Evolutionary conservation across 345 rosid genomes (phyloP), one percentile per base, ranked within the genome.

Genomic region (Raphanus raphanistrum): DNA sequence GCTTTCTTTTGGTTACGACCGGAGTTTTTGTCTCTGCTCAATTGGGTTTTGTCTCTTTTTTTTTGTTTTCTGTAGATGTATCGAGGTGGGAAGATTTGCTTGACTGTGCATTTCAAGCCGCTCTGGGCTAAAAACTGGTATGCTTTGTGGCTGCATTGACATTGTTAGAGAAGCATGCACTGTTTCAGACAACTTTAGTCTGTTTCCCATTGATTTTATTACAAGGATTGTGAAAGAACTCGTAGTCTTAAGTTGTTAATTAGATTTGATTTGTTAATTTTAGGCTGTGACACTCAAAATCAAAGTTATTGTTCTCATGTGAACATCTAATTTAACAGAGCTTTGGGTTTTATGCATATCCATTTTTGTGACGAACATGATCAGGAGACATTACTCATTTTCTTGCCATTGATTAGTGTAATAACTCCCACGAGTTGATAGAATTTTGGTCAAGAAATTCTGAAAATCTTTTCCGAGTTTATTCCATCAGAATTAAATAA

Each of bases 91-190:
- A 21, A 21, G 21, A 21, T 21, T 21, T 21, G 21, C 21, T 82
- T 94, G 84, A 94, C 98, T 13, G 88, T 94, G 77, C 98, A 94
- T 83, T 94, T 94, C 85, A 92, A 94, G 90, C 98, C 98, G 4
- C 98, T 94, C 54, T 94, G 98, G 98, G 98, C 97, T 6, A 94
- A 94, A 80, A 94, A 94, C 77, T 85, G 97, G 98, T 94, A 87
- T 21, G n/a, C 8, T 55, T 63, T 7, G 17, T 38, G 33, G 8
- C 66, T 71, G 61, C 61, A 8, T 66, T 2, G n/a, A 7, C 77
- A 33, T 59, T 66, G 63, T 43, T 4, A 43, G 21, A 72, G 45
- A 48, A 72, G 63, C 57, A 77, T 10, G 29, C 31, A 16, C 6
- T 38, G 10, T 38, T 71, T 71, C 43, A 17, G 28, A 68, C 43